phyloP scores from a whole-genome alignment of 768 basidiomycete species.

The Sporobolomyces roseus region DNA sequence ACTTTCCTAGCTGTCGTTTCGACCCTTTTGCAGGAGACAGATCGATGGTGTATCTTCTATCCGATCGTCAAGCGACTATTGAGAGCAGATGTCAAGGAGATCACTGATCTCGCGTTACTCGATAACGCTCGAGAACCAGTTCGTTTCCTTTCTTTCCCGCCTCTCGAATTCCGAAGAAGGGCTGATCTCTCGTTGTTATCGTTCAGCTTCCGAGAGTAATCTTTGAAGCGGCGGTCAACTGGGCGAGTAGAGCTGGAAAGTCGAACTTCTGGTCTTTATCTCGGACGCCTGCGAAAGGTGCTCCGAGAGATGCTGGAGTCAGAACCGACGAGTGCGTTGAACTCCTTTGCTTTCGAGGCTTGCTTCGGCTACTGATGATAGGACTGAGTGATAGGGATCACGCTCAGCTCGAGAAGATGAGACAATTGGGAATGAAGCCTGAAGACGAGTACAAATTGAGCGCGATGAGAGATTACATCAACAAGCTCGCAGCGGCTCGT shows the following conservation, averaged over 20 bases:
- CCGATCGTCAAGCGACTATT: slow-evolving; percentile 82
- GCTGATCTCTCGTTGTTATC: not conserved
- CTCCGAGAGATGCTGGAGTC: slow-evolving; percentile 34
- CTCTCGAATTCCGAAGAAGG: not conserved
- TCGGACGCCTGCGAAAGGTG: slow-evolving; percentile 19
- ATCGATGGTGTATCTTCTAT: slow-evolving; percentile 96
- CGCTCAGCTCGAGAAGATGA: slow-evolving; percentile 66
- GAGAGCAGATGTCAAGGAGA: slow-evolving; percentile 69
- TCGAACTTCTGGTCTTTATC: slow-evolving; percentile 57
- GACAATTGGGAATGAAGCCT: slow-evolving; percentile 78
- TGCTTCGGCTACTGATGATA: not conserved
- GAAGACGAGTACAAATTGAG: slow-evolving; percentile 78
- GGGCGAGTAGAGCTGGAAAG: slow-evolving; percentile 81
- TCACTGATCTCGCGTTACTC: slow-evolving; percentile 72
- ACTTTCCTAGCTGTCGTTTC: slow-evolving; percentile 84
- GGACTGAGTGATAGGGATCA: slow-evolving; percentile 61
- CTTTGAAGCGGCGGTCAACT: slow-evolving; percentile 76
- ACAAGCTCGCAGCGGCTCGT: slow-evolving; percentile 81
- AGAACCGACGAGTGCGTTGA: slow-evolving; percentile 63
- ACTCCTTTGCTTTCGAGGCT: not conserved
- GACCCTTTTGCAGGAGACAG: slow-evolving; percentile 73
- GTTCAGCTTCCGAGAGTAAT: slow-evolving; percentile 62
- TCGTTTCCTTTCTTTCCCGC: slow-evolving; percentile 45
- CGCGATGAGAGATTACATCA: slow-evolving; percentile 85
- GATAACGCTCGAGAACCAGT: slow-evolving; percentile 74